Percentiles rank a stretch among this genome's conserved stretches.
Conservation (phyloP, 192 early-diverging fungal genomes). For the Backusella tarrabulga region DNA sequence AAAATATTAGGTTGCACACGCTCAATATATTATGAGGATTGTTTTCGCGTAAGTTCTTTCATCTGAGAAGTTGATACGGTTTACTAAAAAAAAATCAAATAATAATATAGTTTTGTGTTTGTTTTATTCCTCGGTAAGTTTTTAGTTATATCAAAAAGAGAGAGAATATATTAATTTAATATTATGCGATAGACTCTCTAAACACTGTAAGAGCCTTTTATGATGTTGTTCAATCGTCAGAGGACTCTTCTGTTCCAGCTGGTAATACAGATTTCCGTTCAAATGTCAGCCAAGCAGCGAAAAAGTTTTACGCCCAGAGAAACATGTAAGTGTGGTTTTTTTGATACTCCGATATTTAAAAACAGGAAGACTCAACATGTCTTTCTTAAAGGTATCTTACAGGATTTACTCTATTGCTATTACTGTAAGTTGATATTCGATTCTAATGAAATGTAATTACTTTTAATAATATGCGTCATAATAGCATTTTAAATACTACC, state of each 20-base stretch:
- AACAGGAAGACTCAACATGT: background rate
- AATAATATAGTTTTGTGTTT: slow-evolving; percentile 47
- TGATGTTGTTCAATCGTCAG: slow-evolving; percentile 10
- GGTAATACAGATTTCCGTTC: slow-evolving; percentile 32
- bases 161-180: background rate
- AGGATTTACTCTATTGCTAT: slow-evolving; percentile 55
- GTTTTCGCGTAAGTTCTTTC: slow-evolving; percentile 45
- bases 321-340: slow-evolving; percentile 42
- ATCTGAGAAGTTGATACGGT: background rate
- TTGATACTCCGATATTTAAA: background rate
- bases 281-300: slow-evolving; percentile 37
- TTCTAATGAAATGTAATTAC: too few species aligned
- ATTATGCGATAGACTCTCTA: slow-evolving; percentile 40
- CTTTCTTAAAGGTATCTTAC: slow-evolving; percentile 47
- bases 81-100: background rate
- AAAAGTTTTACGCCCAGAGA: slow-evolving; percentile 57
- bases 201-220: slow-evolving; percentile 42
- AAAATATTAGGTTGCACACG: slow-evolving; percentile 23
- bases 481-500: slow-evolving; percentile 49
- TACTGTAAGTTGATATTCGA: slow-evolving; percentile 34
- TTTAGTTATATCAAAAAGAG: background rate
- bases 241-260: slow-evolving; percentile 10
- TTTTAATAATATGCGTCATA: background rate
- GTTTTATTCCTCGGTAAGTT: slow-evolving; percentile 53
- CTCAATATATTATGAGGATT: slow-evolving; percentile 46